Percentiles rank a stretch among this genome's conserved stretches.
Conservation (phyloP, 1,284 basidiomycete genomes). For the Fomitopsis betulina region DNA sequence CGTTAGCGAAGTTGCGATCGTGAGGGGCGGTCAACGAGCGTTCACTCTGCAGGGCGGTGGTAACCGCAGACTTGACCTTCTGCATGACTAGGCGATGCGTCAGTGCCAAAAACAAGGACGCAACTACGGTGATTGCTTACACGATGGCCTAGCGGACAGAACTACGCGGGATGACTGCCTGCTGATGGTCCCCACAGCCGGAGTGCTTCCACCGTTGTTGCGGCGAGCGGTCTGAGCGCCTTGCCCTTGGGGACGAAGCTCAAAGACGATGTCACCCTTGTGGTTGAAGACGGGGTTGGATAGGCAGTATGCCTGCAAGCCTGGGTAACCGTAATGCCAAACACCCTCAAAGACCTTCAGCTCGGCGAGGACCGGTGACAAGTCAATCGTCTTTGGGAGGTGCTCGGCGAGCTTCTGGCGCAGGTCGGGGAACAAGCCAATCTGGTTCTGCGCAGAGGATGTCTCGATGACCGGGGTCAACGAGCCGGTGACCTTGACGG, state of each 20-base stretch:
- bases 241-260: slow-evolving; percentile 20
- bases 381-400: slow-evolving; percentile 21
- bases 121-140: neutral
- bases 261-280: slow-evolving; percentile 29
- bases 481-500: slow-evolving; percentile 15
- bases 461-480: slow-evolving; percentile 11
- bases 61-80: slow-evolving; percentile 1
- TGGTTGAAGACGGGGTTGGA: slow-evolving; percentile 29
- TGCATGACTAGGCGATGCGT: neutral
- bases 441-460: slow-evolving; percentile 4
- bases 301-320: slow-evolving; percentile 22
- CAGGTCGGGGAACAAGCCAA: slow-evolving; percentile 11
- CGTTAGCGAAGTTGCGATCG: neutral
- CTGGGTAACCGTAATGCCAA: slow-evolving; percentile 26
- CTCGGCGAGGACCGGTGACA: slow-evolving; percentile 20
- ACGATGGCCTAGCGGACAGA: neutral
- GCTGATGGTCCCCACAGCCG: neutral
- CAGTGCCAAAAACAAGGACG: neutral
- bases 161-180: neutral
- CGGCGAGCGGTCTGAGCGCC: neutral
- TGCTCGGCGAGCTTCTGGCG: slow-evolving; percentile 16
- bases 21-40: neutral
- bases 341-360: slow-evolving; percentile 26
- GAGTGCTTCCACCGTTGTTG: neutral
- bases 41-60: neutral